Evolutionary conservation across 495 filamentous ascomycete species (phyloP), one percentile per base, ranked within the genome.

Genomic region (Aspergillus asperescens): DNA sequence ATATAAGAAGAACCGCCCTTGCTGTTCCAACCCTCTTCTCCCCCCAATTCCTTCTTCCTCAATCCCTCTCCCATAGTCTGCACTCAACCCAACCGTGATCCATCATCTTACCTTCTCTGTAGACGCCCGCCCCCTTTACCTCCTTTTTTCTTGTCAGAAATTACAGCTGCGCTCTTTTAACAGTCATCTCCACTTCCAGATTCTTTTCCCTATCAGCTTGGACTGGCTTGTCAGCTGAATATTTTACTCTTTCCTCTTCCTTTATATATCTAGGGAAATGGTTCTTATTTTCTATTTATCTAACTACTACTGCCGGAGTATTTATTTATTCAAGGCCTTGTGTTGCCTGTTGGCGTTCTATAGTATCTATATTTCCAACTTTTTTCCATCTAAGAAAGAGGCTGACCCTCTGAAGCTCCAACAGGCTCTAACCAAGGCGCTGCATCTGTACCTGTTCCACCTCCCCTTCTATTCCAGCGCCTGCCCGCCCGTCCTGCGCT

Each of bases 1-100:
- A 48, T 48, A 48, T 48, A 48, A 48, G 45, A 48, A 23, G n/a
- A n/a, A n/a, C 45, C 19, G 13, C 9, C 27, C 22, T 42, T 13
- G 19, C 39, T 42, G 23, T 42, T 42, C 20, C 7, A 7, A 35
- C 45, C 29, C 31, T 48, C 31, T 37, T 34, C 15, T 29, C 45
- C 45, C 38, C 18, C 45, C 19, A 48, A 15, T 16, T 48, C 25
- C 45, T 25, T 48, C 22, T 23, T 48, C 44, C 28, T 47, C 8
- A 34, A 29, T 24, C 25, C 15, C 44, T 16, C 44, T 47, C 44
- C 28, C n/a, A 47, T 47, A 47, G 32, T 47, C 24, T 32, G 12
- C 28, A 47, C 44, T 28, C 28, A 47, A 27, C 44, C 44, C 3
- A 47, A 12, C 16, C 44, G 23, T 25, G 31, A 15, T 25, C 45